Conservation (phyloP, 306 rosid species). For the Lathyrus tuberosus region DNA sequence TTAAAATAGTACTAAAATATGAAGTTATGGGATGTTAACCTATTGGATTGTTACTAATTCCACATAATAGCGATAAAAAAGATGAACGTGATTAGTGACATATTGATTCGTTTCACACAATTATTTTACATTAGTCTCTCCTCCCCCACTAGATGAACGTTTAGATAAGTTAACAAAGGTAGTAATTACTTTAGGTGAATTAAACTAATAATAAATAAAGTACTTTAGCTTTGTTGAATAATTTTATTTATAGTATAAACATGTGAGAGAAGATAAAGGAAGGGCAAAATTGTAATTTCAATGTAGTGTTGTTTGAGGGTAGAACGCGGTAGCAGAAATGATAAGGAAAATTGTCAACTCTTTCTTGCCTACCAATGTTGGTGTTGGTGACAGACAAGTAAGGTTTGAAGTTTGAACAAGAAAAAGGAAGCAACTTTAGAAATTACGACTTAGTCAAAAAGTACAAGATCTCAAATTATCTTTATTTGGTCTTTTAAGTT, state of each 20-base stretch:
- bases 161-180: not conserved
- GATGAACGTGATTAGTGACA: constrained; percentile 36
- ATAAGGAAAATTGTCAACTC: constrained; percentile 1
- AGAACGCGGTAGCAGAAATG: constrained; percentile 39
- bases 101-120: constrained; percentile 56
- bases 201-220: not conserved
- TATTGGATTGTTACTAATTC: constrained; percentile 28
- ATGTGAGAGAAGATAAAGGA: too few relatives aligned
- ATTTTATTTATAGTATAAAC: not conserved
- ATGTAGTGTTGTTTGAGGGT: not conserved
- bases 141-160: constrained; percentile 32
- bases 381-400: constrained; percentile 35
- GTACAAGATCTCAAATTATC: not conserved
- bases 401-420: constrained; percentile 30
- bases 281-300: constrained; percentile 17
- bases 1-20: not conserved
- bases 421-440: constrained; percentile 5
- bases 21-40: constrained; percentile 36
- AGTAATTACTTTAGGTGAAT: constrained; percentile 5
- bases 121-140: not conserved
- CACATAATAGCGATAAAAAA: constrained; percentile 18
- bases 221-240: constrained; percentile 23
- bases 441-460: constrained; percentile 47
- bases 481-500: not conserved
- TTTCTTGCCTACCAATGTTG: constrained; percentile 32